phyloP scores from a whole-genome alignment of 192 early-diverging fungal genomes.

The Allomyces macrogynus region DNA sequence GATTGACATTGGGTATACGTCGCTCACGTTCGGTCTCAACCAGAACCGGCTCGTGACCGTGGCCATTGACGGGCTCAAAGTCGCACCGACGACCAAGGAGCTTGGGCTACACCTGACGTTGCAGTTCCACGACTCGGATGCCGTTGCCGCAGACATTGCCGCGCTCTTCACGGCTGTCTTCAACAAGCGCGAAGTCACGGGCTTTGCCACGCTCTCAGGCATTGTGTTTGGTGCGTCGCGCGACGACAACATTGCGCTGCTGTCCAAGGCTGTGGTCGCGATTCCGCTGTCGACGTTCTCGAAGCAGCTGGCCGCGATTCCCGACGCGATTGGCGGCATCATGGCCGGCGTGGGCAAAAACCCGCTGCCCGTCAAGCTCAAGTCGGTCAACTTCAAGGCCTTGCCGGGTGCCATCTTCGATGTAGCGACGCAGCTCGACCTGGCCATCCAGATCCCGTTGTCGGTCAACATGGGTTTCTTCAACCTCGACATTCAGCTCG shows the following conservation, averaged over 20 bases:
- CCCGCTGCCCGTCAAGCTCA: neutral
- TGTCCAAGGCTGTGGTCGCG: neutral
- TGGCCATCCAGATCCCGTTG: neutral
- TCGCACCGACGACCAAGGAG: neutral
- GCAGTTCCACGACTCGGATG: neutral
- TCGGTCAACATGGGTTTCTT: neutral
- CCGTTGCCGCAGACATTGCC: neutral
- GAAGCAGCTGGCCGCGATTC: neutral
- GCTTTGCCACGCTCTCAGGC: neutral
- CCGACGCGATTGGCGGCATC: neutral
- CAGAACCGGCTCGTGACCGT: neutral
- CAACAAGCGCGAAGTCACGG: neutral
- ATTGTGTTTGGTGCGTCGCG: neutral
- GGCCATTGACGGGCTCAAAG: neutral
- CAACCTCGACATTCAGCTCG: neutral
- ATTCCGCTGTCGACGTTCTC: neutral
- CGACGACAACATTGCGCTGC: neutral
- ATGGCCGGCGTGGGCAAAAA: neutral
- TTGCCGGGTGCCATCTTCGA: neutral
- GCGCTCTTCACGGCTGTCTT: neutral
- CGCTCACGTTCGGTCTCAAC: neutral
- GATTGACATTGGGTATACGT: neutral
- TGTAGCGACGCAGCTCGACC: neutral
- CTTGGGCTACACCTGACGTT: neutral
- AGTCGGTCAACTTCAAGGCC: neutral